A percentile compares a stretch with the other conserved stretches of the same genome.
Evolutionary conservation across 164 flowering plant species (phyloP).

Genomic region (Vitis riparia): DNA sequence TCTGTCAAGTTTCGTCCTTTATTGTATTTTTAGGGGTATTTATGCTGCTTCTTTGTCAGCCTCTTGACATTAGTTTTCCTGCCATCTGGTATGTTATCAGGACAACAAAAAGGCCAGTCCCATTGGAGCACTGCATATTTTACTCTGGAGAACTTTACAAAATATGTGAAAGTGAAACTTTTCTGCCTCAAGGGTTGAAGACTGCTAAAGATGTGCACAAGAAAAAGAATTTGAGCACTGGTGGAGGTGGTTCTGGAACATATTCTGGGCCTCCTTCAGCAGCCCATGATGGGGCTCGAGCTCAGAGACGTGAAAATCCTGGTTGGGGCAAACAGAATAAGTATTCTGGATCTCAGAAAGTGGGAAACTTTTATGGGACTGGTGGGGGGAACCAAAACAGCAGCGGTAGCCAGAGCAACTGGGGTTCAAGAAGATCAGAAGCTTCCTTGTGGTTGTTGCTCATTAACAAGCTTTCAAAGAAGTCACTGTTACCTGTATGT

Average conservation of each 20-base stretch:
- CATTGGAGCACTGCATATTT: slow-evolving; percentile 92
- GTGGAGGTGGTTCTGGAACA: slow-evolving; percentile 44
- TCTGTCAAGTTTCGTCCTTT: too few relatives aligned
- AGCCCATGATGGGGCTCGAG: slow-evolving; percentile 40
- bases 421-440: slow-evolving; percentile 75
- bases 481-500: slow-evolving; percentile 84
- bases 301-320: slow-evolving; percentile 61
- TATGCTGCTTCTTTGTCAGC: background rate
- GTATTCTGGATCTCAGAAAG: slow-evolving; percentile 53
- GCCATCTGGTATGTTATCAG: slow-evolving; percentile 37
- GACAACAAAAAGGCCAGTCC: slow-evolving; percentile 96
- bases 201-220: slow-evolving; percentile 81
- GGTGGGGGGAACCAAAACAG: slow-evolving; percentile 43
- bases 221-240: slow-evolving; percentile 56
- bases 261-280: slow-evolving; percentile 46
- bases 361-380: slow-evolving; percentile 43
- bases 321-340: slow-evolving; percentile 63
- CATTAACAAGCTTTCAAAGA: slow-evolving; percentile 78
- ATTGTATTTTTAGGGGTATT: background rate
- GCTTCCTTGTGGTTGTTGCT: slow-evolving; percentile 78
- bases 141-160: slow-evolving; percentile 92
- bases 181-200: slow-evolving; percentile 69
- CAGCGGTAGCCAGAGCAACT: slow-evolving; percentile 43
- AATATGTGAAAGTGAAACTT: slow-evolving; percentile 76
- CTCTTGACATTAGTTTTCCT: background rate